Evolutionary conservation across 176 grass and related monocot genomes (phyloP).

Genomic region (Oryza rufipogon): DNA sequence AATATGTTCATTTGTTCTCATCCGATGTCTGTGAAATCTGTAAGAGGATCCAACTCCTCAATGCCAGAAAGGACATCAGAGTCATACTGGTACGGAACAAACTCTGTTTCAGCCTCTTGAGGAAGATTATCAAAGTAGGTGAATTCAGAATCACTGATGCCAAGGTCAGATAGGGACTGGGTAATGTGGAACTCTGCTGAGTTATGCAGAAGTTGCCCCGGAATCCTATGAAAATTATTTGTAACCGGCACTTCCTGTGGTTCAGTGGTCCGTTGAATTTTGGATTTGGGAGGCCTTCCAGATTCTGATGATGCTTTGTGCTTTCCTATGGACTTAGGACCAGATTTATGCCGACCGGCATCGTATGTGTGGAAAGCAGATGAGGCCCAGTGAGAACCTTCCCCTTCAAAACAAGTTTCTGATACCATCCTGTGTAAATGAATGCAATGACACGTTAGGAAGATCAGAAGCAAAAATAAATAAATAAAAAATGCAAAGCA

Average conservation of each 20-base stretch:
- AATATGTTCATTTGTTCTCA: slow-evolving; percentile 43
- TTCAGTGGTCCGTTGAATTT: slow-evolving; percentile 66
- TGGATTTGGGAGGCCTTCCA: slow-evolving; percentile 67
- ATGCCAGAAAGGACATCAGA: slow-evolving; percentile 56
- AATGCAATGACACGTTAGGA: slow-evolving; percentile 36
- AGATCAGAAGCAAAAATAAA: background rate
- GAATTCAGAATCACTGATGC: slow-evolving; percentile 56
- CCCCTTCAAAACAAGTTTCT: slow-evolving; percentile 84
- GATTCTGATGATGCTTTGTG: slow-evolving; percentile 68
- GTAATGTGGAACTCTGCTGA: slow-evolving; percentile 46
- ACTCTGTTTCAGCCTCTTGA: slow-evolving; percentile 40
- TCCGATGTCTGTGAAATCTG: slow-evolving; percentile 84
- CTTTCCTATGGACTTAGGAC: slow-evolving; percentile 69
- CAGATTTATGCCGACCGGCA: slow-evolving; percentile 49
- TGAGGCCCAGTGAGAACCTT: slow-evolving; percentile 78
- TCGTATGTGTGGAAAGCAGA: slow-evolving; percentile 69
- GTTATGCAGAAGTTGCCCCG: slow-evolving; percentile 28
- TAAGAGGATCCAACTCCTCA: slow-evolving; percentile 72
- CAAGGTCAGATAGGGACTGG: slow-evolving; percentile 51
- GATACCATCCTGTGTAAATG: slow-evolving; percentile 68
- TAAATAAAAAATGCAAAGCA: too few species aligned
- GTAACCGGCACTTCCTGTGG: slow-evolving; percentile 40
- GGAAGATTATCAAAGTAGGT: slow-evolving; percentile 22
- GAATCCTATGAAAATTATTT: slow-evolving; percentile 50
- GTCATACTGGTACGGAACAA: slow-evolving; percentile 54